Evolutionary conservation across 192 early-diverging fungal species (phyloP), one percentile per base, ranked within the genome.

Genomic region (Entrophospora sp.): DNA sequence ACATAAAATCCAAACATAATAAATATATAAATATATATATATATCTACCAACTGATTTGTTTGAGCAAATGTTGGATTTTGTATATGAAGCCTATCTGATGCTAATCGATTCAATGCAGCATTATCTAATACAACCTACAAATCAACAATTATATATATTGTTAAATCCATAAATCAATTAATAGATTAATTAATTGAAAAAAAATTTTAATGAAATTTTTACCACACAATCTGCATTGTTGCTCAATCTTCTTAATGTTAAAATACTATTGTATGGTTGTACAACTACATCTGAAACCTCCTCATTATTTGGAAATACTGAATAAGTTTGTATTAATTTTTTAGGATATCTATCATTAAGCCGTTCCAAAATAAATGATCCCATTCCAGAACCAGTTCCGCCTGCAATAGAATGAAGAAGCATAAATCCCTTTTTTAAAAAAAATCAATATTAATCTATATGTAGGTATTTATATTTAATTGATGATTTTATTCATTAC

Each of bases 201-300:
- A n/a, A n/a, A n/a, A n/a, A n/a, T n/a, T n/a, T n/a, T n/a, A n/a
- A n/a, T n/a, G 14, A 20, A 56, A 37, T 38, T 69, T 68, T 24
- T 73, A 86, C 89, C 38, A 99, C 96, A 71, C 91, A 92, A 73
- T 99, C 96, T 5, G 95, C 94, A 76, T 93, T 92, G 52, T 82
- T 79, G 1, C 92, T 90, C 69, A 99, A 74, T 51, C 96, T 74
- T 77, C 95, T 96, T 67, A 97, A 76, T 62, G 86, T 88, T 60
- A 99, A 74, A 77, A 99, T 83, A 16, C 91, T 92, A 77, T 98
- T 98, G 70, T 98, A 98, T 13, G 96, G 96, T 73, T 98, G 96
- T 36, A 98, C 94, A 28, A 98, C 93, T 20, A 96, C 91, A 71
- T 98, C 95, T 7, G 93, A 93, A 38, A 85, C 85, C 63, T 95